A percentile compares a stretch with the other conserved stretches of the same genome.
Conservation (phyloP, 768 basidiomycete genomes). For the Agaricus blazei region DNA sequence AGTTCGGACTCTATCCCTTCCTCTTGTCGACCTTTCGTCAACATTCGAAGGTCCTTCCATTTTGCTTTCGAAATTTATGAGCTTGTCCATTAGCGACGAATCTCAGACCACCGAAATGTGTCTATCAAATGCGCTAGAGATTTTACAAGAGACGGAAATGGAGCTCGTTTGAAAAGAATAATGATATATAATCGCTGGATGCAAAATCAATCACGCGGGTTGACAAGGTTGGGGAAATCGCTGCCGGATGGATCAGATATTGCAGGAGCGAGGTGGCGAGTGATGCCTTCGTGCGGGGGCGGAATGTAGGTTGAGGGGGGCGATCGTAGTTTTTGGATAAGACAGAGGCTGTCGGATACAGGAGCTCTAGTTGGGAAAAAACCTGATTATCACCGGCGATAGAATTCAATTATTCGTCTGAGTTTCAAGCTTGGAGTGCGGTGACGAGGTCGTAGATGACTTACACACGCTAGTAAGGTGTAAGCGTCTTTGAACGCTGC, state of each 20-base stretch:
- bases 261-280: no score
- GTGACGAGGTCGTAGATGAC: no score
- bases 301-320: neutral
- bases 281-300: neutral
- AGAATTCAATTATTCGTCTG: no score
- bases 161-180: constrained; percentile 57
- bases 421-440: no score
- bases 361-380: no score
- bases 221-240: neutral
- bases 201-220: constrained; percentile 56
- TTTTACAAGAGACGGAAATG: constrained; percentile 32
- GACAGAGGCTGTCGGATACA: neutral
- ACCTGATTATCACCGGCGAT: no score
- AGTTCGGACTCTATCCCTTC: constrained; percentile 80
- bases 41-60: constrained; percentile 59
- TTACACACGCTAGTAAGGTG: no score
- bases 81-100: constrained; percentile 73
- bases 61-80: constrained; percentile 70
- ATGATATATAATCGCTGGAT: constrained; percentile 92
- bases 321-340: neutral
- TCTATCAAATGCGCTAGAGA: constrained; percentile 46
- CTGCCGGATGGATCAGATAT: no score
- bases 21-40: constrained; percentile 69
- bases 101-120: constrained; percentile 88
- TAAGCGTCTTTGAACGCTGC: no score